A percentile compares a stretch with the other conserved stretches of the same genome.
Evolutionary conservation across 1,284 basidiomycete species (phyloP).

Genomic region (Sphagnurus paluster): DNA sequence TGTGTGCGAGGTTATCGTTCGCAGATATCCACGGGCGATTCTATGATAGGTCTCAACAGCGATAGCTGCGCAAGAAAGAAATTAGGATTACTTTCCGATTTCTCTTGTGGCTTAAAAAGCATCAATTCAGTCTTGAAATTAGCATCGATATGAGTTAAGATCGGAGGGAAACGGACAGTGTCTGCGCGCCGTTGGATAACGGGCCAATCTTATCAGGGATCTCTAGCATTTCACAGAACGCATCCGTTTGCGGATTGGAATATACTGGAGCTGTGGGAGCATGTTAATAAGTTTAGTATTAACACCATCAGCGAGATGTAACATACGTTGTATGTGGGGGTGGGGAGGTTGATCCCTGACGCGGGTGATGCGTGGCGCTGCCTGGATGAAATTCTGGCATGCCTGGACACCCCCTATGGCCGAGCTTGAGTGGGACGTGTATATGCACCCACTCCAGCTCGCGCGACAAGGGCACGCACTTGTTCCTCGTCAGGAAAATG

Average conservation of each 20-base stretch:
- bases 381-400: conserved; percentile 73
- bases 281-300: conserved; percentile 7
- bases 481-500: conserved; percentile 61
- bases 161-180: too few species aligned
- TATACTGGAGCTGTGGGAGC: conserved; percentile 73
- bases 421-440: conserved; percentile 44
- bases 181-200: neutral
- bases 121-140: too few species aligned
- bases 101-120: too few species aligned
- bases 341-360: conserved; percentile 27
- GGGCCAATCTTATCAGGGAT: conserved; percentile 81
- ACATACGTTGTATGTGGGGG: conserved; percentile 56
- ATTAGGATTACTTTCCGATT: too few species aligned
- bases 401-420: conserved; percentile 44
- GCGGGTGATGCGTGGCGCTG: conserved; percentile 63
- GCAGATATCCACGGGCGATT: too few species aligned
- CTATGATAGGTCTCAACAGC: too few species aligned
- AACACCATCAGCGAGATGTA: conserved; percentile 6
- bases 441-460: conserved; percentile 69
- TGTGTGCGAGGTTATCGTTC: too few species aligned
- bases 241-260: conserved; percentile 89
- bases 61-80: too few species aligned
- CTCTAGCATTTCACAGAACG: conserved; percentile 79
- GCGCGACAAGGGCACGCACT: conserved; percentile 58
- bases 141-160: too few species aligned